phyloP scores from a whole-genome alignment of 1,139 yeast genomes.

The Nadsonia commutata region DNA sequence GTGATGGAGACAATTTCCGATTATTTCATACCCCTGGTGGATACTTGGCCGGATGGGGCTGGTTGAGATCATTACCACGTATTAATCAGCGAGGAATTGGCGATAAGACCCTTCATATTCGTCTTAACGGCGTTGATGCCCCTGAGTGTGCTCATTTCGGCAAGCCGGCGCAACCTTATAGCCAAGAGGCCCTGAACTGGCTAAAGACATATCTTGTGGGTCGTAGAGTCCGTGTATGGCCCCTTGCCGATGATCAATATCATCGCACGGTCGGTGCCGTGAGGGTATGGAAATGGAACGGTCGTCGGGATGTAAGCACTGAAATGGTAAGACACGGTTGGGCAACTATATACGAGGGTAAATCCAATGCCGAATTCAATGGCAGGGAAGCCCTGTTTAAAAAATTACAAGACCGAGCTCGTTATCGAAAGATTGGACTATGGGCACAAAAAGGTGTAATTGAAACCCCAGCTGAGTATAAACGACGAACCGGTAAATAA shows the following conservation, averaged over 20 bases:
- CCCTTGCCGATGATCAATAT: conserved; percentile 76
- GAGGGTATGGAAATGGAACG: conserved; percentile 57
- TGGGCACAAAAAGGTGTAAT: conserved; percentile 38
- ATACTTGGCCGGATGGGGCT: conserved; percentile 76
- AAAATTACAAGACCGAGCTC: conserved; percentile 45
- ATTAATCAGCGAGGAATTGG: conserved; percentile 25
- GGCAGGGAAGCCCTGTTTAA: conserved; percentile 50
- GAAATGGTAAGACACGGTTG: conserved; percentile 77
- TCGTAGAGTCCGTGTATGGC: conserved; percentile 53
- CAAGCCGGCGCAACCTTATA: conserved; percentile 76
- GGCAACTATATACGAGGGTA: conserved; percentile 80
- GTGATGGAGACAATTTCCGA: conserved; percentile 93
- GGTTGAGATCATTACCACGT: conserved; percentile 49
- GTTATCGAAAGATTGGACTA: conserved; percentile 43
- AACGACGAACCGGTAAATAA: conserved; percentile 21
- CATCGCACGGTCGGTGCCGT: conserved; percentile 78
- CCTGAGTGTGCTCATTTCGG: conserved; percentile 96
- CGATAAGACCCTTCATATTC: conserved; percentile 32
- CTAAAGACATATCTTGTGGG: conserved; percentile 50
- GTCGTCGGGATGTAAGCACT: conserved; percentile 64
- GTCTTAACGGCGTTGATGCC: conserved; percentile 94
- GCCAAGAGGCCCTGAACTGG: conserved; percentile 79
- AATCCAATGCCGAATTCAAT: conserved; percentile 72
- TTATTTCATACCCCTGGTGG: conserved; percentile 95
- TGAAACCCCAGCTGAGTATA: conserved; percentile 72